phyloP scores from a whole-genome alignment of 2,329 filamentous ascomycete species.

The Lachnellula suecica region DNA sequence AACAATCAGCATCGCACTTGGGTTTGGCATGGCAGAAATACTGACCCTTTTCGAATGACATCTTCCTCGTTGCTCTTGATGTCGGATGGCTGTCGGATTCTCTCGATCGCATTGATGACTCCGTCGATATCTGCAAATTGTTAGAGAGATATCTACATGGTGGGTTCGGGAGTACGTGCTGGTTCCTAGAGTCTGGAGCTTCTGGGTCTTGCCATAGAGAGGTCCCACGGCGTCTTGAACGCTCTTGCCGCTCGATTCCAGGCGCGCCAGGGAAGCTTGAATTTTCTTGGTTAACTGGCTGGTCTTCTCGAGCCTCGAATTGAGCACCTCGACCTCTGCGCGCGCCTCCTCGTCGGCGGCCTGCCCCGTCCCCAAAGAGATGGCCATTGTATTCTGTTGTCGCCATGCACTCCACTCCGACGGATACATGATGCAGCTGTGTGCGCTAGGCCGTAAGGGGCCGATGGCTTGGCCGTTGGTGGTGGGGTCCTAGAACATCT shows the following conservation, averaged over 20 bases:
- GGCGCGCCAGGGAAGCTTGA: constrained; percentile 76
- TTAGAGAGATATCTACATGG: constrained; percentile 14
- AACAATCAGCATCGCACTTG: constrained; percentile 18
- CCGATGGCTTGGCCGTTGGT: not conserved
- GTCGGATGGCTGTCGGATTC: constrained; percentile 85
- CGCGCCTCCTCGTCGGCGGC: constrained; percentile 62
- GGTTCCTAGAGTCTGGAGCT: constrained; percentile 79
- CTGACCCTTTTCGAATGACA: constrained; percentile 77
- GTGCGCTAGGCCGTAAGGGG: not conserved
- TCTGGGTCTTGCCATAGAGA: constrained; percentile 88
- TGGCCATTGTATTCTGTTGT: constrained; percentile 29
- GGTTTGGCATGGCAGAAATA: constrained; percentile 4
- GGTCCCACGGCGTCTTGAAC: constrained; percentile 91
- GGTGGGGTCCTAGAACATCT: too few relatives aligned
- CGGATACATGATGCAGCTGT: not conserved
- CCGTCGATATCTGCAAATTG: constrained; percentile 70
- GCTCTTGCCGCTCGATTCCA: constrained; percentile 86
- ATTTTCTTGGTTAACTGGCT: constrained; percentile 94
- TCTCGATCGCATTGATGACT: constrained; percentile 83
- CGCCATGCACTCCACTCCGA: constrained; percentile 17
- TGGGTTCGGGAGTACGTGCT: constrained; percentile 50
- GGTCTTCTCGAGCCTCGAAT: constrained; percentile 83
- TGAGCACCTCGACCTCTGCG: constrained; percentile 69
- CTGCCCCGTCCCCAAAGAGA: constrained; percentile 29
- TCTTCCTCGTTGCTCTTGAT: constrained; percentile 89